These are phyloP conservation scores for Echria macrotheca DNA, from an alignment of 495 filamentous ascomycete species.

Conservation along the genomic window DNA sequence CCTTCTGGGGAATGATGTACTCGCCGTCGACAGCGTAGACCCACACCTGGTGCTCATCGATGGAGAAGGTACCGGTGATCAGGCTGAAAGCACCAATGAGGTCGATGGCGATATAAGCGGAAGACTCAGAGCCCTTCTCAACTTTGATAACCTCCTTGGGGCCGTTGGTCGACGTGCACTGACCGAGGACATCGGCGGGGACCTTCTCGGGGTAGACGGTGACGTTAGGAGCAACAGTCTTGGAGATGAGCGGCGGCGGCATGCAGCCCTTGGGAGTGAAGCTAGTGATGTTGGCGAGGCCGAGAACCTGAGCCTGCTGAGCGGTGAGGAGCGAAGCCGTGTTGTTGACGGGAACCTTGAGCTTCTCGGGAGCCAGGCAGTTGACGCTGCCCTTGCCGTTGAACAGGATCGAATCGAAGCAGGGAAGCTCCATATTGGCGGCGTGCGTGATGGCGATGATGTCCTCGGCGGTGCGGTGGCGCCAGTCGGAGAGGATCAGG, in stretches of 20 bases:
- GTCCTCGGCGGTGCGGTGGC: constrained; percentile 44
- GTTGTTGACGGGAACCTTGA: too few relatives aligned
- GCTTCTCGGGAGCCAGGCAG: constrained; percentile 31
- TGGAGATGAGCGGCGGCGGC: constrained; percentile 22
- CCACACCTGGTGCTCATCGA: constrained; percentile 41
- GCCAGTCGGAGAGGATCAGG: constrained; percentile 52
- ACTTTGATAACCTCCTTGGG: constrained; percentile 32
- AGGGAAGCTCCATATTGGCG: constrained; percentile 37
- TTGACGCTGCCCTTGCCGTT: constrained; percentile 50
- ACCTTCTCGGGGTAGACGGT: constrained; percentile 19
- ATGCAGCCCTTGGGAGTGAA: constrained; percentile 42
- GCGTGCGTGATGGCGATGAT: constrained; percentile 34
- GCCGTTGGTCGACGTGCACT: constrained; percentile 39
- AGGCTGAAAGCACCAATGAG: constrained; percentile 40
- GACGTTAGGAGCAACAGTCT: constrained; percentile 24
- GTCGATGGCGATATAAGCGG: constrained; percentile 43
- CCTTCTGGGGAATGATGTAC: constrained; percentile 36
- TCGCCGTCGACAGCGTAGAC: constrained; percentile 42
- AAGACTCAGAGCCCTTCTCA: constrained; percentile 16
- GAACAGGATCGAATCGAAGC: constrained; percentile 46
- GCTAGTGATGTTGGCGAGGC: constrained; percentile 27
- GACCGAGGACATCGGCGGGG: constrained; percentile 31
- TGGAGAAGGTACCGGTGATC: constrained; percentile 37
- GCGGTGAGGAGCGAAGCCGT: constrained; percentile 33
- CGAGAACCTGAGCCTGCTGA: constrained; percentile 29